phyloP scores from a whole-genome alignment of 768 basidiomycete genomes.

The Mycena maculata region DNA sequence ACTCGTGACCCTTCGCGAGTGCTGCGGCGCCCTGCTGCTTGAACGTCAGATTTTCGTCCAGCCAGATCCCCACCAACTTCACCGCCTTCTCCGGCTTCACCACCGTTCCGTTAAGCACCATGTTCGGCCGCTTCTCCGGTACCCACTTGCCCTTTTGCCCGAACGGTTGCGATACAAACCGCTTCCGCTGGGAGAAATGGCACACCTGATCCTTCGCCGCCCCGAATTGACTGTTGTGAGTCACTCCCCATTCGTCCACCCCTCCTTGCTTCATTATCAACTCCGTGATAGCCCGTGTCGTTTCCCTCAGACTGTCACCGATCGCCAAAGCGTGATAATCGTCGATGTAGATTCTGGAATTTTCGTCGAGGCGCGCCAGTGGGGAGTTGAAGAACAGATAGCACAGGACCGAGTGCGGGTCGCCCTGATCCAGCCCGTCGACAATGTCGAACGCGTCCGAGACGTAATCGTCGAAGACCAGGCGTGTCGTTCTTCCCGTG shows the following conservation, averaged over 20 bases:
- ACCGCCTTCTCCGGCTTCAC: not conserved
- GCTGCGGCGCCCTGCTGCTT: conserved; percentile 16
- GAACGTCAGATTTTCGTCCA: conserved; percentile 1
- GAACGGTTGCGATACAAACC: not conserved
- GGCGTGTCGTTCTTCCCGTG: conserved; percentile 32
- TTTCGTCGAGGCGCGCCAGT: not conserved
- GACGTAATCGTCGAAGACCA: not conserved
- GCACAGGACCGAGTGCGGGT: not conserved
- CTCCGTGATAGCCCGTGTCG: too few species aligned
- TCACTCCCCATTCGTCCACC: not conserved
- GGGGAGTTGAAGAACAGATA: not conserved
- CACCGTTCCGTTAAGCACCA: not conserved
- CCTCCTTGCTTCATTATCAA: too few species aligned
- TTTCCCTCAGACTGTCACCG: not conserved
- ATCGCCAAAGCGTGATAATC: not conserved
- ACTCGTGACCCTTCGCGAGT: conserved; percentile 25
- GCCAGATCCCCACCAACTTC: conserved; percentile 1
- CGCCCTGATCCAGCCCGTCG: conserved; percentile 3
- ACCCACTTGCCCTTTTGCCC: not conserved
- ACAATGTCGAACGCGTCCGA: not conserved
- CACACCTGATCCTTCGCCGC: not conserved
- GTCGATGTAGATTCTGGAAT: not conserved
- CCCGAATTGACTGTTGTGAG: not conserved
- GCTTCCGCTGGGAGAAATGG: not conserved
- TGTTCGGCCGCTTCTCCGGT: not conserved